Conservation (phyloP, 305 asterid species). For the Fraxinus latifolia region DNA sequence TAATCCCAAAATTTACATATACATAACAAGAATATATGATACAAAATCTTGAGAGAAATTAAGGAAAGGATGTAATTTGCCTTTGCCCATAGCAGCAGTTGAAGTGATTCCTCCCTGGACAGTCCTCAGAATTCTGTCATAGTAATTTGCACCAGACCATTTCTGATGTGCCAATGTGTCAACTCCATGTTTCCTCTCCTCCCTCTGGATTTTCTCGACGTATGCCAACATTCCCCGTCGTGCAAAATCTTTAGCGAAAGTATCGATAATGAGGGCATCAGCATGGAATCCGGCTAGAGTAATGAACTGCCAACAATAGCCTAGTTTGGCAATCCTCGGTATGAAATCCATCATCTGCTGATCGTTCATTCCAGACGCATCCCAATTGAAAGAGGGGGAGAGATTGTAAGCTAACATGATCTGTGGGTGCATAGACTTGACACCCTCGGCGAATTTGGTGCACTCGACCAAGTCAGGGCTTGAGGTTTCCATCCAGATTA, state of each 20-base stretch:
- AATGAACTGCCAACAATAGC: constrained; percentile 97
- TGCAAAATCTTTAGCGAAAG: constrained; percentile 79
- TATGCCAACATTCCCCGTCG: constrained; percentile 87
- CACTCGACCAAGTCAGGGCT: constrained; percentile 82
- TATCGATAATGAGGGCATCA: constrained; percentile 70
- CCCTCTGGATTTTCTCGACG: constrained; percentile 90
- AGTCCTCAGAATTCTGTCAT: constrained; percentile 81
- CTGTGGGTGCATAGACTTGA: constrained; percentile 63
- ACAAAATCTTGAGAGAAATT: background rate
- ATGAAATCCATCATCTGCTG: constrained; percentile 85
- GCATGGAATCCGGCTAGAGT: constrained; percentile 94
- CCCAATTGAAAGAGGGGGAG: constrained; percentile 98
- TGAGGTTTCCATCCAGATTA: constrained; percentile 91
- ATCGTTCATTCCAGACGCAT: constrained; percentile 89
- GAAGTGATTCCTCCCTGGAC: constrained; percentile 97
- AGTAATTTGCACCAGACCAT: constrained; percentile 99
- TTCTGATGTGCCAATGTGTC: constrained; percentile 96
- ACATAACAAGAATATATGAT: background rate
- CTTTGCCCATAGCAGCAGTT: constrained; percentile 99
- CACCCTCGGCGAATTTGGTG: constrained; percentile 77
- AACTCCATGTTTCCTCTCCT: constrained; percentile 78
- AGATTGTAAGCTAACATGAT: constrained; percentile 88
- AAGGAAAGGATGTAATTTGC: constrained; percentile 18
- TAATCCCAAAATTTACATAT: background rate
- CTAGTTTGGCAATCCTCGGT: constrained; percentile 73